phyloP scores from a whole-genome alignment of 75 land plant species.

The Pseudotsuga menziesii region DNA sequence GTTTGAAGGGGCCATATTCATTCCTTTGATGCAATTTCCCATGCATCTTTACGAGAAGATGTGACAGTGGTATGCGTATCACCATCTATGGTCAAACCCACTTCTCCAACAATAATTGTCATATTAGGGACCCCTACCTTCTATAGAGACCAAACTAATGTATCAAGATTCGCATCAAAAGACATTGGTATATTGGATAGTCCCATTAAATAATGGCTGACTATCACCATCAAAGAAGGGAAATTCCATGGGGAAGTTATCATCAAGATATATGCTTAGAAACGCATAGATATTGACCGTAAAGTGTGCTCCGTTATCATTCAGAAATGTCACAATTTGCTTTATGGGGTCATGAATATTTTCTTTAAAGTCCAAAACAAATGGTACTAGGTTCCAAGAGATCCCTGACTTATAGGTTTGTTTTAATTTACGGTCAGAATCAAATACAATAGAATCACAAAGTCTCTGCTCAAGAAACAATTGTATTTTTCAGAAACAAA shows the following conservation, averaged over 20 bases:
- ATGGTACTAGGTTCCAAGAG: constrained; percentile 27
- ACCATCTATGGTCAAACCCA: constrained; percentile 80
- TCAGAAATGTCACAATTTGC: constrained; percentile 25
- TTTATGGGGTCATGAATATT: constrained; percentile 47
- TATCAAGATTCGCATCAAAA: constrained; percentile 76
- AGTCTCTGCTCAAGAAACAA: too few species aligned
- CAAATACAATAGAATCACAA: too few species aligned
- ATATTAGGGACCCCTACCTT: constrained; percentile 52
- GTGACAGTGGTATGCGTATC: constrained; percentile 42
- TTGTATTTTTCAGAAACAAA: too few species aligned
- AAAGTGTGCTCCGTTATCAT: constrained; percentile 47
- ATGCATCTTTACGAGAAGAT: constrained; percentile 17
- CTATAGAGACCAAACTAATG: constrained; percentile 49
- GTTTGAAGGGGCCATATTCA: too few species aligned
- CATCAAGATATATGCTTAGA: constrained; percentile 49
- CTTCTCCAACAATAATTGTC: constrained; percentile 64
- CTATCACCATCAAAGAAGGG: constrained; percentile 70
- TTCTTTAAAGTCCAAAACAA: constrained; percentile 21
- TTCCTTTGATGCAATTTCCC: too few species aligned
- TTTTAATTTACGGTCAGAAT: not conserved
- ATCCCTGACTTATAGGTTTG: not conserved
- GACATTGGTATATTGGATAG: constrained; percentile 39
- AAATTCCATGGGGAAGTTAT: constrained; percentile 64
- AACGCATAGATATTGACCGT: constrained; percentile 74
- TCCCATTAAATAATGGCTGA: constrained; percentile 20